Evolutionary conservation across 176 grass and related monocot species (phyloP), one percentile per base, ranked within the genome.

Genomic region (Echinochloa phyllopogon): DNA sequence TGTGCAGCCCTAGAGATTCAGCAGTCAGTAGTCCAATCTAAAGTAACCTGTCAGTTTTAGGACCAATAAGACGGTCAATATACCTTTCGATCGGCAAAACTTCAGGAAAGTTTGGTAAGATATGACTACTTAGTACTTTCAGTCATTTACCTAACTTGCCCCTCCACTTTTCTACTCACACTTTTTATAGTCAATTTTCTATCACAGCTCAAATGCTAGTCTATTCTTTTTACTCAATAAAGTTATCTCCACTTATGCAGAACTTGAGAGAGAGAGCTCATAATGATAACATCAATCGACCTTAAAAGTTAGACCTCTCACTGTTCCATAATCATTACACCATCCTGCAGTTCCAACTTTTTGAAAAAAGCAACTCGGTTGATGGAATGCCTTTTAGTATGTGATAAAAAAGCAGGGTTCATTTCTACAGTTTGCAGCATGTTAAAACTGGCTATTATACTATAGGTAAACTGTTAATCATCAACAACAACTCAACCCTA

Each of bases 241-340:
- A 87, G 85, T 77, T 69, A 47, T 69, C 33, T 75, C 80, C 84
- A 87, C 79, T 82, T 73, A 51, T 74, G 80, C 48, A 84, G 43
- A 87, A 90, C 80, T 83, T 56, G 51, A 69, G 27, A 86, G 70
- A 71, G 18, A 80, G 68, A 80, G 80, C 84, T 91, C 85, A 84
- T 84, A 80, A 91, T 84, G 85, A 65, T 43, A 69, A 60, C 75
- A 84, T 47, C 75, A 61, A 80, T 75, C 75, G 50, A 68, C 12
- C 80, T 62, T 45, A 69, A 68, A 87, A 79, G 14, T 69, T 45
- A 61, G 60, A 87, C 74, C 10, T 18, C 69, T 87, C 61, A 75
- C 61, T 38, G 84, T 87, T 91, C 79, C 61, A 59, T 87, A 91
- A 91, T 87, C 74, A 91, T 87, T 80, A 75, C 81, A 80, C 89